Evolutionary conservation across 352 stramenopile species (phyloP).

Genomic region (Globisporangium echinulatum): DNA sequence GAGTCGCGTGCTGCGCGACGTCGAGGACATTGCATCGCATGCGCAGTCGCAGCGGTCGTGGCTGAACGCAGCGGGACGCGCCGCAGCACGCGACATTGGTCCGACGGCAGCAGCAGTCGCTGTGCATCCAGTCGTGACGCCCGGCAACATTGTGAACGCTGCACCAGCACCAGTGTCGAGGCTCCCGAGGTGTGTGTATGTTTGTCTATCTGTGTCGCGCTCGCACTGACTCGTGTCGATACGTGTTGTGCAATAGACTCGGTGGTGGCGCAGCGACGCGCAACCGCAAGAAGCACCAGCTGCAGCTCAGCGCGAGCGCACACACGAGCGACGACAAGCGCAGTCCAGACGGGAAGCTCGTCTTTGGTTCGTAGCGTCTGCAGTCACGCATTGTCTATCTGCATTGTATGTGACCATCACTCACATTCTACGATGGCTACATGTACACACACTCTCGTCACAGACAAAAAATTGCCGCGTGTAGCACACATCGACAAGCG

Average conservation of each 20-base stretch:
- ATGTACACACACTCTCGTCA: not conserved
- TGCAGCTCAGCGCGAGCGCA: constrained; percentile 24
- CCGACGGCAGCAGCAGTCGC: constrained; percentile 13
- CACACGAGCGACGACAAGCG: constrained; percentile 23
- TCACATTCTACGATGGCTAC: not conserved
- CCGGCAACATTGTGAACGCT: constrained; percentile 18
- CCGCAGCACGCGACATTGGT: constrained; percentile 19
- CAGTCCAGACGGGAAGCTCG: constrained; percentile 50
- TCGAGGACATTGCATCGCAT: constrained; percentile 55
- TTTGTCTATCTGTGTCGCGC: not conserved
- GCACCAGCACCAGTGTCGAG: constrained; percentile 13
- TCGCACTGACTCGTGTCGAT: too few species aligned
- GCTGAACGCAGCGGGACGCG: constrained; percentile 48
- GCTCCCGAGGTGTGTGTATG: constrained; percentile 37
- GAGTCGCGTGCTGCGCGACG: constrained; percentile 57
- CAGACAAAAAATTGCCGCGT: constrained; percentile 65
- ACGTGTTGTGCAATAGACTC: not conserved
- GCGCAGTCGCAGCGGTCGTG: constrained; percentile 56
- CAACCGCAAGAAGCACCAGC: constrained; percentile 36
- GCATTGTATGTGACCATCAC: not conserved
- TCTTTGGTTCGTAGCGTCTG: constrained; percentile 40
- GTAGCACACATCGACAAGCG: constrained; percentile 69
- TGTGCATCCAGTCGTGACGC: constrained; percentile 30
- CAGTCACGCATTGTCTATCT: not conserved
- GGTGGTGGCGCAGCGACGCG: constrained; percentile 13